Base-by-base conservation (phyloP, 2,329 filamentous ascomycete genomes). In the Davidsoniella australis region DNA sequence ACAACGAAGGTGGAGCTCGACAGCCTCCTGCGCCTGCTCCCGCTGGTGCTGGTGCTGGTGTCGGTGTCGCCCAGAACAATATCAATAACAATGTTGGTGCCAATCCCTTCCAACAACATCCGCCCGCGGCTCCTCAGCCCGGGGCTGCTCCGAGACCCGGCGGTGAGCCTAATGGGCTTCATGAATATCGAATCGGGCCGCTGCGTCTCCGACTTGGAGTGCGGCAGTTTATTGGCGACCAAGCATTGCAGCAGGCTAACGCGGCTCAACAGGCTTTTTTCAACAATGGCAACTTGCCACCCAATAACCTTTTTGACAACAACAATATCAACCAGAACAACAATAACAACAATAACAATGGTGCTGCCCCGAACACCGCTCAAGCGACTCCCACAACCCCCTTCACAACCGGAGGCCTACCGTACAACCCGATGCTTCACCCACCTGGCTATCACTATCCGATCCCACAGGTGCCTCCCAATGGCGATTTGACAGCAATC, bases 191-290 rank as follows among this genome's bases (percentile, higher is more conserved):
- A n/a, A 18, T 52, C 8, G 49, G 45, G 10, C 49, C 47, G 6
- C 38, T 50, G 18, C 47, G 45, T n/a, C 38, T 49, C 10, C 47
- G 45, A 14, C 36, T 49, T 20, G 18, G 63, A 62, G 51, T 58
- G 45, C 59, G 58, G 23, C 62, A 63, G 58, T 64, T 65, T 45
- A 64, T 53, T 18, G 54, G 48, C 10, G 50, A 48, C 7, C 45
- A 53, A 7, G 48, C 50, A 36, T 12, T 52, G 14, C 48, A 53
- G 29, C 50, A 53, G n/a, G 49, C 49, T 29, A 48, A 54, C 36
- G 54, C 48, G 17, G 37, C 41, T 23, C 51, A 52, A 37, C 53
- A 48, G 8, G 45, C 49, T 16, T 44, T 37, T 23, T 36, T 52
- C 33, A 39, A 50, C 26, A 45, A 50, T 29, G 45, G 51, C 12